Conservation (phyloP, 306 rosid species). For the Medicago truncatula region DNA sequence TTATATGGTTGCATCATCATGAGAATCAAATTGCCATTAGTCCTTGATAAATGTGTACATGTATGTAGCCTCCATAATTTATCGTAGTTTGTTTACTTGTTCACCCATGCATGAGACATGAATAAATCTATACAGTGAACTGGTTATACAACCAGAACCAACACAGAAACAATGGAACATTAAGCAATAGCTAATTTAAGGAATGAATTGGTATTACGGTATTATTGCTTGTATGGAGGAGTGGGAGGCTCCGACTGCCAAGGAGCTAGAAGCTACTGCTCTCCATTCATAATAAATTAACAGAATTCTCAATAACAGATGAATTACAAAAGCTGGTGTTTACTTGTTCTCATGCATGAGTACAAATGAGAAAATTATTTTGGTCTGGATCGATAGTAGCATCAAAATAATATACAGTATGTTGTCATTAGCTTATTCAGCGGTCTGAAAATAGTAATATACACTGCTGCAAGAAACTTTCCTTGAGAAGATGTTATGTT, state of each 20-base stretch:
- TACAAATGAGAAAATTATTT: conserved; percentile 1
- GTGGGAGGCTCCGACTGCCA: background rate
- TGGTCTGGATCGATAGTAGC: background rate
- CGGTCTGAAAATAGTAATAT: background rate
- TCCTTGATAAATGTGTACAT: background rate
- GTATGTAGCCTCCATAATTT: background rate
- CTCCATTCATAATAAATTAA: background rate
- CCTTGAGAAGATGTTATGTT: background rate
- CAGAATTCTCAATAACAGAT: background rate
- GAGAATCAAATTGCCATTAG: background rate
- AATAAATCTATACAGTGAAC: background rate
- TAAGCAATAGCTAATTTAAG: background rate
- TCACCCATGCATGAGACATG: background rate
- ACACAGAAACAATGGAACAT: background rate
- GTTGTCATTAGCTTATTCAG: conserved; percentile 2
- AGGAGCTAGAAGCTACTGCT: background rate
- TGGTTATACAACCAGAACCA: background rate
- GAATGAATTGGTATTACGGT: background rate
- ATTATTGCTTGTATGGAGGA: too few relatives aligned
- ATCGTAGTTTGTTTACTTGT: background rate
- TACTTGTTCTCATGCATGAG: background rate
- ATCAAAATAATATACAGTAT: conserved; percentile 12
- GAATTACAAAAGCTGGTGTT: conserved; percentile 4
- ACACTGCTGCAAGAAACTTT: background rate
- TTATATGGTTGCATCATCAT: conserved; percentile 1